Base-by-base conservation (phyloP, 768 basidiomycete species). In the Serendipita sp. region DNA sequence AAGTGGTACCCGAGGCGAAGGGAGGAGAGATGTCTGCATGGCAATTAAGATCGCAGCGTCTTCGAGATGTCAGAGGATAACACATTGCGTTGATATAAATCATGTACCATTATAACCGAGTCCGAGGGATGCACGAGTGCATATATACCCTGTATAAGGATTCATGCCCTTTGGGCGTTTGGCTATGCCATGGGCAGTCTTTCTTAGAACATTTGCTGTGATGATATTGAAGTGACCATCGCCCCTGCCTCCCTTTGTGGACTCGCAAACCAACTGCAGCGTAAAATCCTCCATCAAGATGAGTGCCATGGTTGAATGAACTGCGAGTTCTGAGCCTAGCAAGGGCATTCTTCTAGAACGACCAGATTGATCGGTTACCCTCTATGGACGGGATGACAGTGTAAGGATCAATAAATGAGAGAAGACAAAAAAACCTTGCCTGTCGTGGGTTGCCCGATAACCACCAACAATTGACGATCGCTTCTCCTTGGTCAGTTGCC, bases 401-500 rank as follows among this genome's bases (percentile, higher is more conserved):
- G 45, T 50, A 50, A 22, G 45, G 9, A 7, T 1, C 7, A 7
- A 38, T 5, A 20, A 22, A 50, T 17, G 17, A 50, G n/a, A 7
- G 45, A 28, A 1, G 1, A 43, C n/a, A n/a, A 13, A 20, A 17
- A 5, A 7, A 5, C 9, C 45, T 5, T 22, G 28, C 45, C 45
- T 58, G 24, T 33, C 53, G 53, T 28, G 53, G 53, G 28, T 58
- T 31, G 22, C 53, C 53, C 7, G 34, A 38, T 38, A 58, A 58
- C 53, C 53, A 58, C 53, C 53, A 58, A 31, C 53, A 58, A 9
- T 22, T n/a, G 31, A 58, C 53, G 17, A 58, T n/a, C n/a, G 53
- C n/a, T n/a, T 58, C 53, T 17, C 53, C 53, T n/a, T 22, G 53
- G 11, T 31, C 30, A n/a, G 28, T 24, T 17, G 20, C 17, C 53